Conservation (phyloP, 805 yeast species). For the Vanderwaltozyma tropicalis region DNA sequence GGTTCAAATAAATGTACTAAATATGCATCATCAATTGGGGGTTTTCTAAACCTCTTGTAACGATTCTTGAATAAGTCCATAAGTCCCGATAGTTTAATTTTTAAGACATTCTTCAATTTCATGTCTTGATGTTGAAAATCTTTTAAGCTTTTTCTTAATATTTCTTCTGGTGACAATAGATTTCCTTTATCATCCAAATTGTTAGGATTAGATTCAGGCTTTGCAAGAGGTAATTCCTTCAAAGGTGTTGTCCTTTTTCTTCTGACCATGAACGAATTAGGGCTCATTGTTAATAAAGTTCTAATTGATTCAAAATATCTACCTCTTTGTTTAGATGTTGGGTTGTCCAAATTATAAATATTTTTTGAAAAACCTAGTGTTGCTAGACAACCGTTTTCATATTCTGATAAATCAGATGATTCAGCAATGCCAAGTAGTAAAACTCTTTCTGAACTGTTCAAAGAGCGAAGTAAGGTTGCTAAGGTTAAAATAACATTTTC, state of each 20-base stretch:
- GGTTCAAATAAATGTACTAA: constrained; percentile 74
- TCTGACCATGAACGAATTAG: constrained; percentile 58
- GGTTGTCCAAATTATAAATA: constrained; percentile 40
- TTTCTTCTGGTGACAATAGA: constrained; percentile 26
- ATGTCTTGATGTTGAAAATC: constrained; percentile 53
- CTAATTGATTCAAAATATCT: constrained; percentile 48
- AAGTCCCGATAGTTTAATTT: constrained; percentile 73
- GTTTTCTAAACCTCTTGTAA: constrained; percentile 84
- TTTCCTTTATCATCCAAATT: constrained; percentile 21
- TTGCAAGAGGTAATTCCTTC: constrained; percentile 30
- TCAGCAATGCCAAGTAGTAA: constrained; percentile 67
- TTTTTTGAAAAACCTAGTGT: constrained; percentile 28
- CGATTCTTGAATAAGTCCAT: constrained; percentile 84
- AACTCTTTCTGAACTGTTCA: constrained; percentile 63
- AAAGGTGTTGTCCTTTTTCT: constrained; percentile 36
- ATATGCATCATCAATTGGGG: constrained; percentile 69
- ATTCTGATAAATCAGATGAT: constrained; percentile 29
- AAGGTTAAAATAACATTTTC: constrained; percentile 64
- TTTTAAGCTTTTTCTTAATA: constrained; percentile 35
- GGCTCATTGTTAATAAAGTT: constrained; percentile 52
- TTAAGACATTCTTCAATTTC: constrained; percentile 72
- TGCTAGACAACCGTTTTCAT: constrained; percentile 28
- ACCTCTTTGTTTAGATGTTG: constrained; percentile 38
- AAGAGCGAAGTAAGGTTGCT: constrained; percentile 53
- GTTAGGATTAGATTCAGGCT: constrained; percentile 13